Base-by-base conservation (phyloP, 1,139 yeast genomes). In the Geotrichum bryndzae region DNA sequence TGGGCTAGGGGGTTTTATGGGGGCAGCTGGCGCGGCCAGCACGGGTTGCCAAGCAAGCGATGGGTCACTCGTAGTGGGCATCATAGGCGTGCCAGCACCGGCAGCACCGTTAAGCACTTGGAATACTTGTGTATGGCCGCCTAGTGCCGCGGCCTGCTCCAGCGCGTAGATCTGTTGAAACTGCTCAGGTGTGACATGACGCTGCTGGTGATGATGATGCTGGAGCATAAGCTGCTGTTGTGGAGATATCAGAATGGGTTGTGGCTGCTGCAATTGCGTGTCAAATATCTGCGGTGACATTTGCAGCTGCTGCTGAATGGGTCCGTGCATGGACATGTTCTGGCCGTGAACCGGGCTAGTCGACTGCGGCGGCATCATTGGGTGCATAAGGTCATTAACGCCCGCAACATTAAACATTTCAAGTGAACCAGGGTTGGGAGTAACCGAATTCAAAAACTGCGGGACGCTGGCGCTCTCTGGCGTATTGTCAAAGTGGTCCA, bases 31-130 rank as follows among this genome's bases (percentile, higher is more conserved):
- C 3, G 72, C 72, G 8, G 76, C 75, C 45, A 74, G 65, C 11
- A 75, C 69, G 0, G 77, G 77, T 63, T 73, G 76, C 78, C 78
- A 75, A 27, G 72, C 69, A 60, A 74, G 18, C 10, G 61, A 38
- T 6, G 58, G 58, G 33, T 33, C 38, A 13, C 60, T 46, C 8
- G 55, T 51, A 23, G 53, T 50, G 7, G 50, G 50, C 4, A n/a
- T 23, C 54, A 57, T 52, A 13, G 59, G 56, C 13, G 22, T 29
- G 27, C 50, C 54, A 7, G 38, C 38, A 27, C 48, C 13, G n/a
- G 33, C 23, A 29, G 54, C 52, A 22, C 63, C 61, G 48, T 61
- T 61, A 31, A 61, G 59, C 45, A 61, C 58, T 54, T 60, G 62
- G 31, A 57, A 60, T 15, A 60, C 62, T 25, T 60, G 62, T 6